Percentiles rank a stretch among this genome's conserved stretches.
Conservation (phyloP, 257 asterid genomes). For the Rubia yunnanensis region DNA sequence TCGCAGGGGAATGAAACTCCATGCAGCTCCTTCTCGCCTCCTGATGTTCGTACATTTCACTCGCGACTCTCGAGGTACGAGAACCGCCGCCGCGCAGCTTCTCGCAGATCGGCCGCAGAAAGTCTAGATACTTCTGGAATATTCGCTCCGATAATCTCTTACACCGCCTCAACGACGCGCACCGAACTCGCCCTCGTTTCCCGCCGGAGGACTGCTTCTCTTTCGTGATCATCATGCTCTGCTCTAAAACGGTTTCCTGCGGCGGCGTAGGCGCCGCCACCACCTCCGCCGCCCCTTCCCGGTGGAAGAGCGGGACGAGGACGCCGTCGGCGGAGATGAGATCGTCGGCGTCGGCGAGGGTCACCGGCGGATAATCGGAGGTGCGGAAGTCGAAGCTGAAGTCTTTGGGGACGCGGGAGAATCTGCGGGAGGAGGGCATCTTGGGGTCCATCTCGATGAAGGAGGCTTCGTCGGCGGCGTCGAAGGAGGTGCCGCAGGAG, state of each 20-base stretch:
- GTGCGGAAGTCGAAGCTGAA: slow-evolving; percentile 59
- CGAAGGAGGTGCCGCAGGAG: slow-evolving; percentile 19
- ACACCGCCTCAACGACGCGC: slow-evolving; percentile 45
- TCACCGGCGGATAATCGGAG: slow-evolving; percentile 29
- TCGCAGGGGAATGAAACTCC: slow-evolving; percentile 28
- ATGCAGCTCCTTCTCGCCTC: slow-evolving; percentile 13
- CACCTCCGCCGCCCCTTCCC: not conserved
- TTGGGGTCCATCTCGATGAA: slow-evolving; percentile 94
- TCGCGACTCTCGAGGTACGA: slow-evolving; percentile 22
- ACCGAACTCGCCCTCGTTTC: slow-evolving; percentile 12
- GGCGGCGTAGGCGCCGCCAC: not conserved
- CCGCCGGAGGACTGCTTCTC: slow-evolving; percentile 10
- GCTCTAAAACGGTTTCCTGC: slow-evolving; percentile 7
- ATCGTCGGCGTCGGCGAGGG: slow-evolving; percentile 58
- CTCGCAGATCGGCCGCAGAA: slow-evolving; percentile 38
- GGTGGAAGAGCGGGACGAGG: slow-evolving; percentile 36
- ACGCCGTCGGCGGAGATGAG: slow-evolving; percentile 61
- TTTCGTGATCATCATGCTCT: not conserved
- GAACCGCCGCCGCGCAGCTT: slow-evolving; percentile 21
- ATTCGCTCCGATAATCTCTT: slow-evolving; percentile 39
- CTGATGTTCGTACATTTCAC: not conserved
- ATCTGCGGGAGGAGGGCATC: slow-evolving; percentile 70
- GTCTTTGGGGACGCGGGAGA: slow-evolving; percentile 52
- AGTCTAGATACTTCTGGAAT: slow-evolving; percentile 39
- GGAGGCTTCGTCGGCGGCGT: slow-evolving; percentile 37